These are phyloP conservation scores for Cryptosporidium xiaoi DNA, from an alignment of 169 alveolate species.

Conservation along the genomic window DNA sequence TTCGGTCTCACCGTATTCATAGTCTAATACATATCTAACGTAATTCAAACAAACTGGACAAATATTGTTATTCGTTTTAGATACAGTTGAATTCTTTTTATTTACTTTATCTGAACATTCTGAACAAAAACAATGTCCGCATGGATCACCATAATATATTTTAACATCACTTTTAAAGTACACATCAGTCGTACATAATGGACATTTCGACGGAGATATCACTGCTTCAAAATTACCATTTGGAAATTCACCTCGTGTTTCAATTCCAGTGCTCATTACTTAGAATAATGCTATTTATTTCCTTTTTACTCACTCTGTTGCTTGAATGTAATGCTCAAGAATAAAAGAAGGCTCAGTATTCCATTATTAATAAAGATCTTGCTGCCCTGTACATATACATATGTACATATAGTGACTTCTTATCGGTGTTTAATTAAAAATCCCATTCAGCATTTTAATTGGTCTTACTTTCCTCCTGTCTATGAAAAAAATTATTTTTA, in stretches of 20 bases:
- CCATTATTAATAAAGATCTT: too few species aligned
- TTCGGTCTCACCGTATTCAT: conserved; percentile 60
- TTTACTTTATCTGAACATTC: conserved; percentile 38
- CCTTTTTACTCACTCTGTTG: too few species aligned
- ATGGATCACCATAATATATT: conserved; percentile 64
- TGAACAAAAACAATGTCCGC: conserved; percentile 69
- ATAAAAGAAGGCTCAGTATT: too few species aligned
- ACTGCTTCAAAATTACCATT: neutral
- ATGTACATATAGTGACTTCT: too few species aligned
- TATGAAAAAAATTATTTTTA: too few species aligned
- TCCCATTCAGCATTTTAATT: too few species aligned
- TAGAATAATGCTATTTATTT: too few species aligned
- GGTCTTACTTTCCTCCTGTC: too few species aligned
- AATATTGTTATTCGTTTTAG: neutral
- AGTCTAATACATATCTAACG: conserved; percentile 30
- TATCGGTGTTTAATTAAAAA: too few species aligned
- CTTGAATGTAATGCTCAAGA: too few species aligned
- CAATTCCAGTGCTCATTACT: neutral
- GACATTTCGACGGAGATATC: conserved; percentile 4
- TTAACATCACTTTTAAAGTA: conserved; percentile 40
- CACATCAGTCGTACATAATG: conserved; percentile 31
- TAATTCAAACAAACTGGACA: conserved; percentile 63
- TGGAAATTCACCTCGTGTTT: neutral
- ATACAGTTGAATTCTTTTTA: neutral
- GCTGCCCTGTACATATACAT: too few species aligned